Evolutionary conservation across 805 yeast genomes (phyloP).

Genomic region (Komagataella kurtzmanii): DNA sequence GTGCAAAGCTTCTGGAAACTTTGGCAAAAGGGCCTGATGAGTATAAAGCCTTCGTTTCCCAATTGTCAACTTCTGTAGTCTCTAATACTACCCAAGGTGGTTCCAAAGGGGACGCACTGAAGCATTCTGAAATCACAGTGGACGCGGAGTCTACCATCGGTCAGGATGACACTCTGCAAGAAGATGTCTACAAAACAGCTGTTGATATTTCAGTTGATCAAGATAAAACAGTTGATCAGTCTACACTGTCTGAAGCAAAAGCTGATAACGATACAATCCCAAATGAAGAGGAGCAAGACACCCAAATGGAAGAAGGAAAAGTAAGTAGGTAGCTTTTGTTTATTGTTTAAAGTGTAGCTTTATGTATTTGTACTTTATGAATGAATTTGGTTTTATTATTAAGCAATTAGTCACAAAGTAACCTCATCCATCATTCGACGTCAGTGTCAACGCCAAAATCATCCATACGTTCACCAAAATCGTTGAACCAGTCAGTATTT

Average conservation of each 20-base stretch:
- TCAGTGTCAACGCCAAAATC: conserved; percentile 76
- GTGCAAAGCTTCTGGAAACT: not conserved
- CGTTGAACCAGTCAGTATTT: conserved; percentile 53
- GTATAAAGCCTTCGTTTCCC: conserved; percentile 21
- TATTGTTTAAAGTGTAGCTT: not conserved
- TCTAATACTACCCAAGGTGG: conserved; percentile 2
- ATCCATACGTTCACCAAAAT: conserved; percentile 68
- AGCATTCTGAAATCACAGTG: conserved; percentile 2
- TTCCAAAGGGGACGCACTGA: not conserved
- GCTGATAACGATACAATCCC: not conserved
- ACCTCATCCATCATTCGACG: not conserved
- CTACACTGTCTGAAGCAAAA: not conserved
- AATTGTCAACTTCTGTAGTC: conserved; percentile 20
- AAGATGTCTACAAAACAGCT: not conserved
- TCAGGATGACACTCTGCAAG: conserved; percentile 3
- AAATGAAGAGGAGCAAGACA: not conserved
- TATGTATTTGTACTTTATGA: not conserved
- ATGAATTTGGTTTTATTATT: not conserved
- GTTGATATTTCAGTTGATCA: not conserved
- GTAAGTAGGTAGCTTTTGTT: not conserved
- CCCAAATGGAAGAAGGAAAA: not conserved
- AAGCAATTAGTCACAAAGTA: not conserved
- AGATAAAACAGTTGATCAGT: not conserved
- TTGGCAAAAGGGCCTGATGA: conserved; percentile 25
- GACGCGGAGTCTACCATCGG: conserved; percentile 5